These are phyloP conservation scores for Trypanosoma grayi DNA, from an alignment of 208 protist genomes.

Conservation along the genomic window DNA sequence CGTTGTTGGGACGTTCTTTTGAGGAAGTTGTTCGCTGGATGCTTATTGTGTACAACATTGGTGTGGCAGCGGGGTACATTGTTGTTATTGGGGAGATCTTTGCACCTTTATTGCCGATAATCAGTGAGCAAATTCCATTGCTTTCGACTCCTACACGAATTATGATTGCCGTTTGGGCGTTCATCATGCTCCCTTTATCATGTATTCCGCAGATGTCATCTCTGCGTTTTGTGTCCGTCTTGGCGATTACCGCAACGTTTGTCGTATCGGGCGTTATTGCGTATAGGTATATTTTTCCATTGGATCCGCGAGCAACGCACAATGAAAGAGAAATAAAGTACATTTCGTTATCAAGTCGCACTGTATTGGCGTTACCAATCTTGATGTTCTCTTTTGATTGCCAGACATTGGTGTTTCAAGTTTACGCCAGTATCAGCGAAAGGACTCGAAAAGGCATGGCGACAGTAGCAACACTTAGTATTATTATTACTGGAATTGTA, in stretches of 20 bases:
- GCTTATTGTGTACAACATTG: conserved; percentile 66
- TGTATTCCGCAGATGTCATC: conserved; percentile 45
- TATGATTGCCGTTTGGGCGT: conserved; percentile 40
- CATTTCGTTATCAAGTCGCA: conserved; percentile 36
- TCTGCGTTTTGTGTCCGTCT: conserved; percentile 42
- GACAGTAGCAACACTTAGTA: conserved; percentile 51
- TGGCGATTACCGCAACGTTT: conserved; percentile 55
- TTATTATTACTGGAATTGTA: conserved; percentile 46
- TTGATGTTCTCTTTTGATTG: conserved; percentile 80
- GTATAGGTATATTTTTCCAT: conserved; percentile 57
- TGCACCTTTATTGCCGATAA: conserved; percentile 49
- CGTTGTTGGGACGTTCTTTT: conserved; percentile 59
- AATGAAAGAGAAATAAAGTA: conserved; percentile 28
- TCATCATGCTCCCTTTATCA: conserved; percentile 59
- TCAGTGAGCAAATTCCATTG: conserved; percentile 43
- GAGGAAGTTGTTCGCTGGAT: conserved; percentile 71
- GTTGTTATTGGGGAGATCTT: conserved; percentile 77
- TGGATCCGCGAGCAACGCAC: background rate
- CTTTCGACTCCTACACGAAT: conserved; percentile 32
- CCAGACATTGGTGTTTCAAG: conserved; percentile 67
- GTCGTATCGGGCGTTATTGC: conserved; percentile 52
- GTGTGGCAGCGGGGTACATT: conserved; percentile 72
- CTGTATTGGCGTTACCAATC: conserved; percentile 48
- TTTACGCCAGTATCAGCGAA: conserved; percentile 38
- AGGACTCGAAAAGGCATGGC: conserved; percentile 38